phyloP scores from a whole-genome alignment of 1,139 yeast genomes.

The Hansenula sp. region DNA sequence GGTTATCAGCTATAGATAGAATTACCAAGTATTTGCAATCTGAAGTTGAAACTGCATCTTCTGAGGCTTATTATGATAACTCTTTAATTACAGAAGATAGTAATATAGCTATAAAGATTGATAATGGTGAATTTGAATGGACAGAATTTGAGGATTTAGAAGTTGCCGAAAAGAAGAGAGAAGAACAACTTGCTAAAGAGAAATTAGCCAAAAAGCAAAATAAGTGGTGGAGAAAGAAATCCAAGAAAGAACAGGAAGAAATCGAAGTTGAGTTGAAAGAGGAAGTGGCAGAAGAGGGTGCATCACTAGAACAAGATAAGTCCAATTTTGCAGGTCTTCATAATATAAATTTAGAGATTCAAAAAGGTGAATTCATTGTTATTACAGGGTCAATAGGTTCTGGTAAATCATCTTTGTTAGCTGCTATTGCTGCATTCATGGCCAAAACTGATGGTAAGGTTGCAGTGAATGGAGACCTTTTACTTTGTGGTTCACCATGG shows the following conservation, averaged over 20 bases:
- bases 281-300: too few relatives aligned
- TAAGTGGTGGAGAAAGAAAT: too few relatives aligned
- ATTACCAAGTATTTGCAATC: conserved; percentile 48
- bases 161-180: conserved; percentile 23
- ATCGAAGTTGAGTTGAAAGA: too few relatives aligned
- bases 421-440: conserved; percentile 44
- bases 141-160: conserved; percentile 42
- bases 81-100: too few relatives aligned
- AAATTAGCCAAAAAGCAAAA: too few relatives aligned
- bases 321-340: conserved; percentile 6
- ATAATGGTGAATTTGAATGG: conserved; percentile 62
- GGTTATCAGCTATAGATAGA: conserved; percentile 53
- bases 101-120: conserved; percentile 38
- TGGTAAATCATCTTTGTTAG: conserved; percentile 39
- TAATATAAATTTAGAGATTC: conserved; percentile 28
- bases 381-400: conserved; percentile 41
- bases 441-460: conserved; percentile 34
- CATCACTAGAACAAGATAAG: too few relatives aligned
- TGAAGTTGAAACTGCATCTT: conserved; percentile 20
- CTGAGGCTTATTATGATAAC: conserved; percentile 22
- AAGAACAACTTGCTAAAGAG: too few relatives aligned
- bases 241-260: too few relatives aligned
- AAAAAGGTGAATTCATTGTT: conserved; percentile 36
- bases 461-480: conserved; percentile 24
- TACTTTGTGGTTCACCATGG: conserved; percentile 59